phyloP scores from a whole-genome alignment of 805 yeast species.

The Saccharomycopsis sp. region DNA sequence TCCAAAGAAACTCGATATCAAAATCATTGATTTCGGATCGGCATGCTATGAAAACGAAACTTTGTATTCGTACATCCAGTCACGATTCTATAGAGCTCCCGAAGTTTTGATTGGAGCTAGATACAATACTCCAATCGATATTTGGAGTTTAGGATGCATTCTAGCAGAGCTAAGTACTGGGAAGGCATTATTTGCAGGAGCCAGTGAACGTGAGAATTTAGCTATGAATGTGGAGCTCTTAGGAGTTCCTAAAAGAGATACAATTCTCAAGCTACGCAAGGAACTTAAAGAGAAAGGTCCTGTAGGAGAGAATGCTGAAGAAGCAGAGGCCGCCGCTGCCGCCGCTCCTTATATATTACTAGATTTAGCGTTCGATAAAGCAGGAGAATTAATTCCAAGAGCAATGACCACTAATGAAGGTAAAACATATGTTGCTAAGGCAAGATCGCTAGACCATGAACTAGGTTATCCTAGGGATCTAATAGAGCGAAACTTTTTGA shows the following conservation, averaged over 20 bases:
- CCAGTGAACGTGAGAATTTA: slow-evolving; percentile 74
- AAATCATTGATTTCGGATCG: slow-evolving; percentile 78
- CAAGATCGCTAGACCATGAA: not conserved
- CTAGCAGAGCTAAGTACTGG: slow-evolving; percentile 87
- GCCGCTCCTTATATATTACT: slow-evolving; percentile 16
- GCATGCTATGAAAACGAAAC: slow-evolving; percentile 55
- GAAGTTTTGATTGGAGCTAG: slow-evolving; percentile 65
- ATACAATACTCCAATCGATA: slow-evolving; percentile 76
- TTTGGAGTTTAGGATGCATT: slow-evolving; percentile 89
- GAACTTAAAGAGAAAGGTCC: slow-evolving; percentile 33
- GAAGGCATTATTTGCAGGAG: slow-evolving; percentile 77
- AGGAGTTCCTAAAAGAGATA: slow-evolving; percentile 65
- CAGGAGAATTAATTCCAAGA: slow-evolving; percentile 8
- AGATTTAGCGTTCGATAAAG: slow-evolving; percentile 15
- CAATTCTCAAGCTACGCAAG: slow-evolving; percentile 35
- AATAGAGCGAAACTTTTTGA: not conserved
- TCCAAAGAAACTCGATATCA: slow-evolving; percentile 40
- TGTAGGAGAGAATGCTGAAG: slow-evolving; percentile 24
- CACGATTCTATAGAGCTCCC: slow-evolving; percentile 74
- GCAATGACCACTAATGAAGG: slow-evolving; percentile 1
- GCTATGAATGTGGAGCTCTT: slow-evolving; percentile 65
- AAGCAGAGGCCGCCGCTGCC: not conserved
- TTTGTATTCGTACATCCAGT: slow-evolving; percentile 79
- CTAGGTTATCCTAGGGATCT: not conserved
- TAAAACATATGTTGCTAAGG: not conserved